Evolutionary conservation across 345 rosid genomes (phyloP).

Genomic region (Citrus unshiu): DNA sequence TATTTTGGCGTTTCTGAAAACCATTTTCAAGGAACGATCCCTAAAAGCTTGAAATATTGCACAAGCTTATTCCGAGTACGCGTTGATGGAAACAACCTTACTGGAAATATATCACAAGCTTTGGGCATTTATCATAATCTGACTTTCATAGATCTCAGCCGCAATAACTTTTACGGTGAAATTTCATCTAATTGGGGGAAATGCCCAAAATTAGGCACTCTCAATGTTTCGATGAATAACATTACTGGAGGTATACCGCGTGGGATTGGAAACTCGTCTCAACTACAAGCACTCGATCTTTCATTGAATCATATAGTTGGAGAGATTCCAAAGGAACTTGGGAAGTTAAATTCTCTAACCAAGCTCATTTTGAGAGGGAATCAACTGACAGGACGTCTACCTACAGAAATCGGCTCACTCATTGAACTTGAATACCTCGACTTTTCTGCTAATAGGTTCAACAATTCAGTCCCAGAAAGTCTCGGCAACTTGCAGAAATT

Average conservation of each 20-base stretch:
- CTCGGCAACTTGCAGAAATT: not conserved
- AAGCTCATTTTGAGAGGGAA: not conserved
- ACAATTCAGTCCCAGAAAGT: not conserved
- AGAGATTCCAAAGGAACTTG: too few species aligned
- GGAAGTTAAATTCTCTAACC: too few species aligned
- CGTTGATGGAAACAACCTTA: not conserved
- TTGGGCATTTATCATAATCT: not conserved
- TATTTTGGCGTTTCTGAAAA: too few species aligned
- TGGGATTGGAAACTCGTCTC: too few species aligned
- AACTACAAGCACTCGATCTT: too few species aligned
- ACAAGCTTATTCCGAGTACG: not conserved
- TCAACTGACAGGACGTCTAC: not conserved
- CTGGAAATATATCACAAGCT: not conserved
- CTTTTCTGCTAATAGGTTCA: not conserved
- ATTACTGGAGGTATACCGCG: too few species aligned
- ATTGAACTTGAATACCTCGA: not conserved
- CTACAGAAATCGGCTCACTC: not conserved
- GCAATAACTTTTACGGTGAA: not conserved
- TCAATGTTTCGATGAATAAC: too few species aligned
- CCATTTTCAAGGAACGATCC: not conserved
- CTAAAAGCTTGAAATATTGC: constrained; percentile 14
- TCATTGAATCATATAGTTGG: too few species aligned
- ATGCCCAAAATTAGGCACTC: too few species aligned
- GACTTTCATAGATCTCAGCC: not conserved
- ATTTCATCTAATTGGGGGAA: not conserved